Percentiles rank a stretch among this genome's conserved stretches.
These are phyloP conservation scores for Eleusine indica DNA, from an alignment of 176 grass and related monocot genomes.

Conservation along the genomic window DNA sequence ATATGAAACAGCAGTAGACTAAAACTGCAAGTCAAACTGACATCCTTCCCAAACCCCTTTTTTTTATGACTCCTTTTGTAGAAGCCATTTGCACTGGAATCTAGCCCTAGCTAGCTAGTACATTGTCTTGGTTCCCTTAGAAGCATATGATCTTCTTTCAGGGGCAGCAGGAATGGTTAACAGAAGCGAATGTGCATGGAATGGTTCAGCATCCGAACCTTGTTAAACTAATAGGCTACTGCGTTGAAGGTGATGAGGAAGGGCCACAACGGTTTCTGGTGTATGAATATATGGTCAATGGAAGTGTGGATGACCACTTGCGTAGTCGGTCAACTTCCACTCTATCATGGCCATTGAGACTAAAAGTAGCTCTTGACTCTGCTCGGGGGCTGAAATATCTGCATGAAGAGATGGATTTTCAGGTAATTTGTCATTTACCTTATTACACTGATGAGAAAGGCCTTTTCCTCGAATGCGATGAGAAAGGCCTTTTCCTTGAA, in stretches of 20 bases:
- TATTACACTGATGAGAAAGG: background rate
- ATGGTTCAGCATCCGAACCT: slow-evolving; percentile 89
- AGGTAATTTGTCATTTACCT: slow-evolving; percentile 54
- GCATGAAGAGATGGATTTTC: slow-evolving; percentile 97
- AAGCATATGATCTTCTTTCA: slow-evolving; percentile 45
- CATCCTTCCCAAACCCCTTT: background rate
- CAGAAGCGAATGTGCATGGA: slow-evolving; percentile 92
- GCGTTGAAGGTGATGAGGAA: slow-evolving; percentile 84
- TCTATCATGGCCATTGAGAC: slow-evolving; percentile 85
- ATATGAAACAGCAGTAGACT: background rate
- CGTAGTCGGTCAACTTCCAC: slow-evolving; percentile 62
- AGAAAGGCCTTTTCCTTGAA: background rate
- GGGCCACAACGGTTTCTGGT: slow-evolving; percentile 86
- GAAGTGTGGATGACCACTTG: slow-evolving; percentile 91
- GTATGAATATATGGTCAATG: slow-evolving; percentile 92
- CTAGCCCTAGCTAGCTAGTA: background rate
- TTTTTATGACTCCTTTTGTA: background rate
- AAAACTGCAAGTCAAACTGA: background rate
- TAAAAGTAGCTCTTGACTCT: slow-evolving; percentile 85
- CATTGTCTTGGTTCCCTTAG: slow-evolving; percentile 16
- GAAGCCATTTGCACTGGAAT: slow-evolving; percentile 25
- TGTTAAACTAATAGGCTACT: slow-evolving; percentile 96
- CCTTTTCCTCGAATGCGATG: background rate
- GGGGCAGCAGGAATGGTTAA: slow-evolving; percentile 98
- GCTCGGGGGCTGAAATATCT: slow-evolving; percentile 87